phyloP scores from a whole-genome alignment of 176 grass and related monocot species.

The Puccinellia tenuiflora region DNA sequence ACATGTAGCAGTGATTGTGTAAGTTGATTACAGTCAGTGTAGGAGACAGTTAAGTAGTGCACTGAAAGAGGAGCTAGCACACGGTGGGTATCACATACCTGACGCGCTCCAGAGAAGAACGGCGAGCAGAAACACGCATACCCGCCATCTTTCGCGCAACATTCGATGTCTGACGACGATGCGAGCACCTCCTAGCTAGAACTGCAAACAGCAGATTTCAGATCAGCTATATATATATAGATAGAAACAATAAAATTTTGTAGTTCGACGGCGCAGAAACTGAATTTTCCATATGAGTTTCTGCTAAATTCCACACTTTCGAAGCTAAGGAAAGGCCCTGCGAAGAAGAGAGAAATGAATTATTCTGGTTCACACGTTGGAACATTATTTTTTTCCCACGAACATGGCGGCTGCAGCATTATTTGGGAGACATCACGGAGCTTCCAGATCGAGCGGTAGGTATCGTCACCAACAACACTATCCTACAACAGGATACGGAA shows the following conservation, averaged over 20 bases:
- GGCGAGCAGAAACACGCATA: conserved; percentile 29
- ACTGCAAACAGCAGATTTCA: background rate
- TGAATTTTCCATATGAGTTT: background rate
- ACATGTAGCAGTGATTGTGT: background rate
- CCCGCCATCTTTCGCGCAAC: conserved; percentile 42
- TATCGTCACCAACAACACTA: background rate
- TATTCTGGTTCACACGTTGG: background rate
- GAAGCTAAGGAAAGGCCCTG: too few relatives aligned
- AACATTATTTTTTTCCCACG: background rate
- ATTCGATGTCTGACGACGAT: conserved; percentile 1
- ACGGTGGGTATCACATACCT: conserved; percentile 28
- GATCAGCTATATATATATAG: too few relatives aligned
- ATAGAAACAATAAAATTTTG: too few relatives aligned
- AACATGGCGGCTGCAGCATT: background rate
- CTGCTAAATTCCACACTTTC: background rate
- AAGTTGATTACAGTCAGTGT: background rate
- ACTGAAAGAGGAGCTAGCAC: background rate
- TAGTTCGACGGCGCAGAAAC: background rate
- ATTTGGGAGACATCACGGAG: background rate
- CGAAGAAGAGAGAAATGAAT: too few relatives aligned
- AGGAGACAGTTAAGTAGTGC: background rate
- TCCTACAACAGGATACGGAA: background rate
- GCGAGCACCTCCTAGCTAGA: background rate
- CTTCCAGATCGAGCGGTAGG: background rate
- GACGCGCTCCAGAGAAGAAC: conserved; percentile 34